Evolutionary conservation across 306 rosid genomes (phyloP).

Genomic region (Cucumis sativus): Cucumber_9930_V3 NC_026661.2:6081501-6082000

Average conservation of each 20-base stretch:
- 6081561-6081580: constrained; percentile 87
- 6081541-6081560: constrained; percentile 36
- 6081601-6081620: constrained; percentile 9
- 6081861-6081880: constrained; percentile 65
- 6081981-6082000: background rate
- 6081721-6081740: constrained; percentile 44
- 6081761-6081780: constrained; percentile 27
- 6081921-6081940: constrained; percentile 50
- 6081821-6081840: constrained; percentile 35
- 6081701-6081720: constrained; percentile 27
- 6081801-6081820: constrained; percentile 53
- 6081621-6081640: constrained; percentile 23
- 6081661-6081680: constrained; percentile 43
- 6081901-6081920: constrained; percentile 51
- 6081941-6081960: constrained; percentile 39
- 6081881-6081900: constrained; percentile 49
- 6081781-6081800: constrained; percentile 57
- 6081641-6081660: constrained; percentile 31
- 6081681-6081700: constrained; percentile 59
- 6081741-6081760: constrained; percentile 27
- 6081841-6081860: constrained; percentile 54
- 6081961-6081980: background rate
- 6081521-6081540: background rate
- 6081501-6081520: background rate
- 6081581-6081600: constrained; percentile 27